A percentile compares a stretch with the other conserved stretches of the same genome.
Conservation (phyloP, 495 filamentous ascomycete genomes). For the Penicillium soppii region DNA sequence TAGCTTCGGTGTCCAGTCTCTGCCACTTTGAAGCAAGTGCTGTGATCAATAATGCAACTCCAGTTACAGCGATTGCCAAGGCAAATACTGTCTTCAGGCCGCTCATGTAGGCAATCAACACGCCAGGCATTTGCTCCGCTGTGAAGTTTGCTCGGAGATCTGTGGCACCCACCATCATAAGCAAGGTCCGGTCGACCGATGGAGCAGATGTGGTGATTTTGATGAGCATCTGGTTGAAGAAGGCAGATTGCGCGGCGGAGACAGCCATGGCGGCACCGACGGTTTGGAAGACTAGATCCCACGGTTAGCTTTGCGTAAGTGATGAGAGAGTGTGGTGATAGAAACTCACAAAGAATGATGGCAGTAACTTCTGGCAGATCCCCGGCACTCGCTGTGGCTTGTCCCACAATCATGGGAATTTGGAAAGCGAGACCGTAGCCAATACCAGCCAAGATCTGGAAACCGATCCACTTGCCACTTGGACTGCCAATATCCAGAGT, state of each 20-base stretch:
- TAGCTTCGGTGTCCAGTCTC: no score
- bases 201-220: background rate
- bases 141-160: background rate
- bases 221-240: constrained; percentile 32
- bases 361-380: background rate
- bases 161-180: background rate
- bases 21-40: no score
- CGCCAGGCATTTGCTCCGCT: background rate
- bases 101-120: background rate
- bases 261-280: constrained; percentile 45
- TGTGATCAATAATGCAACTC: background rate
- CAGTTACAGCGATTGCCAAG: background rate
- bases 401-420: background rate
- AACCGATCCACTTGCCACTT: constrained; percentile 59
- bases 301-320: no score
- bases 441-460: constrained; percentile 57
- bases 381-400: background rate
- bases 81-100: background rate
- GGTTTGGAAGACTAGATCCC: constrained; percentile 39
- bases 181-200: background rate
- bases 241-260: constrained; percentile 41
- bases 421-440: constrained; percentile 4
- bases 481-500: constrained; percentile 36
- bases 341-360: background rate
- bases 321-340: background rate